A percentile compares a stretch with the other conserved stretches of the same genome.
phyloP scores from a whole-genome alignment of 2,329 filamentous ascomycete species.

The Trichoderma simmonsii region DNA sequence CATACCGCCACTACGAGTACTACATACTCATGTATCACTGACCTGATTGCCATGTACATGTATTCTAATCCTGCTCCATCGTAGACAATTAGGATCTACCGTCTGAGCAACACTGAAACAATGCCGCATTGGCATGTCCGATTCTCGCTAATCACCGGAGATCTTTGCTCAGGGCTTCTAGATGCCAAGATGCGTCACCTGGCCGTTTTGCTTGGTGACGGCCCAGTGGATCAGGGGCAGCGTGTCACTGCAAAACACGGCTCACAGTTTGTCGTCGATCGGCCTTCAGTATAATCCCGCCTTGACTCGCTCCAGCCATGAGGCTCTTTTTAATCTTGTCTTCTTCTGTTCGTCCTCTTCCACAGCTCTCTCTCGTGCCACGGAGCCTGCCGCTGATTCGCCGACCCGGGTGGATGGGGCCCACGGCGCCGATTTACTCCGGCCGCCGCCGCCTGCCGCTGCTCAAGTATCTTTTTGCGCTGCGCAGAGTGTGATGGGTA shows the following conservation, averaged over 20 bases:
- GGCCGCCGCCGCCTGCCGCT: background rate
- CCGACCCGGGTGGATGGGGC: conserved; percentile 1
- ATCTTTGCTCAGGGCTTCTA: background rate
- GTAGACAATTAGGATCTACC: background rate
- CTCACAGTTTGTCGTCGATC: background rate
- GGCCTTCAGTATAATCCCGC: background rate
- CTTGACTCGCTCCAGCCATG: background rate
- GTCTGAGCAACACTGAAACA: background rate
- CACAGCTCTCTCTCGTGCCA: background rate
- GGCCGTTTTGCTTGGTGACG: background rate
- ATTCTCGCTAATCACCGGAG: background rate
- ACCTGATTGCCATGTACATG: background rate
- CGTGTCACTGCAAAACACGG: background rate
- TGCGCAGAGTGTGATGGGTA: background rate
- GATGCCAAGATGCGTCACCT: background rate
- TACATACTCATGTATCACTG: background rate
- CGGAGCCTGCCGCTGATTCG: conserved; percentile 14
- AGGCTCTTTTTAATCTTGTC: background rate
- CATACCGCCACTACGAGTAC: background rate
- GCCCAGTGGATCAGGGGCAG: background rate
- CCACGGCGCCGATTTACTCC: conserved; percentile 10
- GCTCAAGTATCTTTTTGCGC: background rate
- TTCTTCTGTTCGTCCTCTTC: background rate
- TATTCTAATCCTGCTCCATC: background rate
- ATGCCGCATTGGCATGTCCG: background rate